Evolutionary conservation across 2,329 filamentous ascomycete species (phyloP).

Genomic region (Cadophora sp.): DNA sequence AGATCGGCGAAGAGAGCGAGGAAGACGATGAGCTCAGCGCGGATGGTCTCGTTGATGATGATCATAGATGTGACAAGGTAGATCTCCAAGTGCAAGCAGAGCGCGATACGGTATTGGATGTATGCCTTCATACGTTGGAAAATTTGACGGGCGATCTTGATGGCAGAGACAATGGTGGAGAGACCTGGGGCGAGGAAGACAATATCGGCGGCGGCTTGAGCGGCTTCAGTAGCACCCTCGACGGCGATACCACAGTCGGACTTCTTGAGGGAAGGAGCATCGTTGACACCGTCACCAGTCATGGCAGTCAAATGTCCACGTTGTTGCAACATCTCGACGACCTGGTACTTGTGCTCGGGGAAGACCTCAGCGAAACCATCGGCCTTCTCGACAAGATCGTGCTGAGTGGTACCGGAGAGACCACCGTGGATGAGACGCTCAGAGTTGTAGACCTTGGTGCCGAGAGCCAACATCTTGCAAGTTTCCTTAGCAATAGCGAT

Average conservation of each 20-base stretch:
- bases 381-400: slow-evolving; percentile 83
- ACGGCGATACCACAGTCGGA: slow-evolving; percentile 95
- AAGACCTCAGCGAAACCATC: slow-evolving; percentile 96
- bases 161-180: slow-evolving; percentile 88
- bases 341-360: slow-evolving; percentile 94
- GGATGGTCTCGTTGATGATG: slow-evolving; percentile 79
- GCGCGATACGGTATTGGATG: slow-evolving; percentile 92
- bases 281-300: slow-evolving; percentile 96
- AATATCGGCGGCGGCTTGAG: slow-evolving; percentile 89
- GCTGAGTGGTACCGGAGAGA: slow-evolving; percentile 74
- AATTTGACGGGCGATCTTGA: slow-evolving; percentile 93
- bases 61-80: slow-evolving; percentile 81
- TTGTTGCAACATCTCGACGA: slow-evolving; percentile 92
- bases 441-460: slow-evolving; percentile 83
- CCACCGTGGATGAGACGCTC: slow-evolving; percentile 79
- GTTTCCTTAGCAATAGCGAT: slow-evolving; percentile 83
- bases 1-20: slow-evolving; percentile 81
- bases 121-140: slow-evolving; percentile 98
- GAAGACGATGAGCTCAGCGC: slow-evolving; percentile 77
- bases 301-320: slow-evolving; percentile 94
- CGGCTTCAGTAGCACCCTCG: slow-evolving; percentile 89
- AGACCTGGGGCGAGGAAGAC: slow-evolving; percentile 93
- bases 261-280: slow-evolving; percentile 91
- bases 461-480: slow-evolving; percentile 81
- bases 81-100: slow-evolving; percentile 88